These are phyloP conservation scores for Dunaliella sp. DNA, from an alignment of 139 green algal genomes.

Conservation along the genomic window DNA sequence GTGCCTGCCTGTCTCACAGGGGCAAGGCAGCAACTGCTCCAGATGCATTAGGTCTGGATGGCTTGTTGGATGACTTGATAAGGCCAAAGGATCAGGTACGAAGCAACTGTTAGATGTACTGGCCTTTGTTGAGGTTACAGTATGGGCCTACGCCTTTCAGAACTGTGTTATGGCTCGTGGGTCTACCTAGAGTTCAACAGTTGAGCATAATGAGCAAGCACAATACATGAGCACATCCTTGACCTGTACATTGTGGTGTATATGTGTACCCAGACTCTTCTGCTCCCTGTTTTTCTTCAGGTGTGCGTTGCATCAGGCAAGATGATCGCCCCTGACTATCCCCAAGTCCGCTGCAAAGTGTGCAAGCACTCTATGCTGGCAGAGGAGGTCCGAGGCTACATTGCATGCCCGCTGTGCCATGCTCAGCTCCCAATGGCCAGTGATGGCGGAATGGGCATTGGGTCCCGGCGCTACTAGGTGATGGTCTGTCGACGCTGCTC, in stretches of 20 bases:
- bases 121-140: background rate
- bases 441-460: background rate
- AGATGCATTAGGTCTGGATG: slow-evolving; percentile 30
- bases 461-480: too few relatives aligned
- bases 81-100: slow-evolving; percentile 42
- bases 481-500: too few relatives aligned
- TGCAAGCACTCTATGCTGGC: slow-evolving; percentile 69
- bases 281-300: slow-evolving; percentile 24
- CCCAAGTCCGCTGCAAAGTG: slow-evolving; percentile 52
- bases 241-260: background rate
- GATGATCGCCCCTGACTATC: slow-evolving; percentile 41
- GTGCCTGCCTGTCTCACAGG: background rate
- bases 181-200: too few relatives aligned
- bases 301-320: slow-evolving; percentile 68
- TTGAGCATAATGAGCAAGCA: background rate
- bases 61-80: slow-evolving; percentile 46
- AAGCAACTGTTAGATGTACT: background rate
- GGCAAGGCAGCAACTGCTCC: background rate
- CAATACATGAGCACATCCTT: background rate
- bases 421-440: slow-evolving; percentile 14
- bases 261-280: too few relatives aligned
- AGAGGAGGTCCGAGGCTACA: slow-evolving; percentile 38
- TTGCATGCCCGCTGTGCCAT: slow-evolving; percentile 68
- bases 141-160: background rate
- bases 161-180: too few relatives aligned